phyloP scores from a whole-genome alignment of 2,329 filamentous ascomycete genomes.

The Botryotinia convoluta region DNA sequence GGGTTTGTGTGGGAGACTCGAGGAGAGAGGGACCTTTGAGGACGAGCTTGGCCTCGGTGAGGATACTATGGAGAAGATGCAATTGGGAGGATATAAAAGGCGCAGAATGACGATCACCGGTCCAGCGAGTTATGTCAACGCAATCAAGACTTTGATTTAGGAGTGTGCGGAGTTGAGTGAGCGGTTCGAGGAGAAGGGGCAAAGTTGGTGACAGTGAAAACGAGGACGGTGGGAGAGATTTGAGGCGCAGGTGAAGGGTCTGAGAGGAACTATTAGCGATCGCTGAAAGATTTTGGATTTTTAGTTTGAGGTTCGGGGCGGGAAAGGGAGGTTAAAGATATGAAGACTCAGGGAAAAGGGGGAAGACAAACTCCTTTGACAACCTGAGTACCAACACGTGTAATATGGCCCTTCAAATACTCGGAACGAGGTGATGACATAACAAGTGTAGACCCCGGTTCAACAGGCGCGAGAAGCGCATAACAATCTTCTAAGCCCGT shows the following conservation, averaged over 20 bases:
- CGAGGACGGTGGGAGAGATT: constrained; percentile 54
- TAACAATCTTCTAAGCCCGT: constrained; percentile 61
- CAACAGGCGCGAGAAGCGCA: constrained; percentile 76
- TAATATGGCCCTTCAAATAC: constrained; percentile 87
- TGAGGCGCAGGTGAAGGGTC: constrained; percentile 75
- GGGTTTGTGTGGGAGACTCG: constrained; percentile 30
- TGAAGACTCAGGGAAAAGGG: background rate
- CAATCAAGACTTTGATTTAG: constrained; percentile 83
- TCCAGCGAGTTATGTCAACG: constrained; percentile 72
- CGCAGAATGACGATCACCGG: constrained; percentile 58
- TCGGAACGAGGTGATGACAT: constrained; percentile 85
- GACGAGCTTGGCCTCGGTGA: constrained; percentile 51
- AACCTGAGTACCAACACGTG: constrained; percentile 83
- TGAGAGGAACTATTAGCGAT: constrained; percentile 36
- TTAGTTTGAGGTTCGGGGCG: background rate
- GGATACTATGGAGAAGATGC: constrained; percentile 53
- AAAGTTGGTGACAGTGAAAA: constrained; percentile 40
- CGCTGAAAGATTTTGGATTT: background rate
- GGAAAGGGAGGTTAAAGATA: too few species aligned
- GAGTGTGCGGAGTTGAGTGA: constrained; percentile 69
- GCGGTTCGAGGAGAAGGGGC: constrained; percentile 62
- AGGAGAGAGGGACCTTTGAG: constrained; percentile 52
- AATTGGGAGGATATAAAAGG: constrained; percentile 55
- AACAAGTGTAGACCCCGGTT: constrained; percentile 84
- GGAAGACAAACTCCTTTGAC: constrained; percentile 73